These are phyloP conservation scores for Lichtheimia ramosa DNA, from an alignment of 371 early-diverging fungal genomes.

Conservation along the genomic window DNA sequence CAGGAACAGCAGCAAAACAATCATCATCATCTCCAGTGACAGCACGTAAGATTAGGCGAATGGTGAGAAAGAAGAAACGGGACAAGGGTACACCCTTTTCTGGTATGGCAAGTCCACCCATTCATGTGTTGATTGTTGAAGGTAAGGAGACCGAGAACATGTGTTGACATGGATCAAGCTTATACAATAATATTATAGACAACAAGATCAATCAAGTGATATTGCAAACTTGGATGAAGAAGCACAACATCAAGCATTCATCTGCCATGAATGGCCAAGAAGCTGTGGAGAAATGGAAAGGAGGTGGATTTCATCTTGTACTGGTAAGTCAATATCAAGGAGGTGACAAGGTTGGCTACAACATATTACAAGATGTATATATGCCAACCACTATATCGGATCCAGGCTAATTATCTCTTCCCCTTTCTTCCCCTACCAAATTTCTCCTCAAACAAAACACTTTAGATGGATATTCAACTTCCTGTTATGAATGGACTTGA, in stretches of 20 bases:
- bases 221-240: constrained; percentile 70
- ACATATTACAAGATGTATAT: neutral
- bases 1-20: too few species aligned
- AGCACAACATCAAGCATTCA: constrained; percentile 69
- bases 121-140: constrained; percentile 82
- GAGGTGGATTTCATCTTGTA: constrained; percentile 73
- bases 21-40: too few species aligned
- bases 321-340: constrained; percentile 48
- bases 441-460: too few species aligned
- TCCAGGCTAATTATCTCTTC: too few species aligned
- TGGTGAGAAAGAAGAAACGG: constrained; percentile 27
- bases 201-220: constrained; percentile 79
- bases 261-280: constrained; percentile 77
- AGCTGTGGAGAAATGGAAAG: constrained; percentile 74
- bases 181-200: constrained; percentile 39
- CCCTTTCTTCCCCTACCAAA: too few species aligned
- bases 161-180: neutral
- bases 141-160: constrained; percentile 34
- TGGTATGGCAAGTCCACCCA: constrained; percentile 56
- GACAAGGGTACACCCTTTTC: constrained; percentile 23
- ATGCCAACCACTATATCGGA: neutral
- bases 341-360: neutral
- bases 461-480: constrained; percentile 83
- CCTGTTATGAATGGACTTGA: constrained; percentile 83
- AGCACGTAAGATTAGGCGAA: too few species aligned